Evolutionary conservation across 2,329 filamentous ascomycete species (phyloP).

Genomic region (Dendrostoma leiphaemia): DNA sequence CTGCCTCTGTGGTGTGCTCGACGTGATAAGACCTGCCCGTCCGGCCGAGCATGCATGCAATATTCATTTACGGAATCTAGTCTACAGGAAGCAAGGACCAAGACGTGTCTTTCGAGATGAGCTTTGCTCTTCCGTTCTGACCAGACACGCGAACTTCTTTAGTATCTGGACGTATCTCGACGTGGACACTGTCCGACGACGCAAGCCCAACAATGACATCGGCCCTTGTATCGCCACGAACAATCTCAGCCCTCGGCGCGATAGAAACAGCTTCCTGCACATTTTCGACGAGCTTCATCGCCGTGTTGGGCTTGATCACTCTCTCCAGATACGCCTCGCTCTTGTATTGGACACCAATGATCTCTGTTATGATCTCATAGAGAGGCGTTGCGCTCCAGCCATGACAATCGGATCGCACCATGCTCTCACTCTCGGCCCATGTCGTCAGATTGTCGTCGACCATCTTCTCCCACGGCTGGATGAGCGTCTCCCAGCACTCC

Average conservation of each 20-base stretch:
- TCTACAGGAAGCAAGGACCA: background rate
- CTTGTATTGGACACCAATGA: constrained; percentile 4
- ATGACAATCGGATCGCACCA: constrained; percentile 25
- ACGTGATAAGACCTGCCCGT: too few relatives aligned
- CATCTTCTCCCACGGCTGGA: constrained; percentile 24
- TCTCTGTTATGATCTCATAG: constrained; percentile 23
- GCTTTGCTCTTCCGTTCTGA: background rate
- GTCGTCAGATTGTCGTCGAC: constrained; percentile 24
- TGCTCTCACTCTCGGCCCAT: constrained; percentile 25
- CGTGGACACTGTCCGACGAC: background rate
- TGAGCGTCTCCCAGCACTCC: constrained; percentile 19
- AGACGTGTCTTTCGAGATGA: background rate
- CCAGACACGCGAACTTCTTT: background rate
- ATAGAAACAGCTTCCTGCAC: background rate
- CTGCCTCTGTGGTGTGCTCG: too few relatives aligned
- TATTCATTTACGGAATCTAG: too few relatives aligned
- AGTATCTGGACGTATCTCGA: background rate
- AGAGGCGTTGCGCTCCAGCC: constrained; percentile 25
- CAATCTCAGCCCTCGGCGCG: background rate
- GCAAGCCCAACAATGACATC: background rate
- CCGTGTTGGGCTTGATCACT: background rate
- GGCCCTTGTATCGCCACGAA: too few relatives aligned
- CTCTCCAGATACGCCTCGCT: background rate
- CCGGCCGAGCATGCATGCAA: too few relatives aligned
- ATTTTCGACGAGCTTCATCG: background rate